Percentiles rank a stretch among this genome's conserved stretches.
phyloP scores from a whole-genome alignment of 2,329 filamentous ascomycete species.

The Penicillium sp. region DNA sequence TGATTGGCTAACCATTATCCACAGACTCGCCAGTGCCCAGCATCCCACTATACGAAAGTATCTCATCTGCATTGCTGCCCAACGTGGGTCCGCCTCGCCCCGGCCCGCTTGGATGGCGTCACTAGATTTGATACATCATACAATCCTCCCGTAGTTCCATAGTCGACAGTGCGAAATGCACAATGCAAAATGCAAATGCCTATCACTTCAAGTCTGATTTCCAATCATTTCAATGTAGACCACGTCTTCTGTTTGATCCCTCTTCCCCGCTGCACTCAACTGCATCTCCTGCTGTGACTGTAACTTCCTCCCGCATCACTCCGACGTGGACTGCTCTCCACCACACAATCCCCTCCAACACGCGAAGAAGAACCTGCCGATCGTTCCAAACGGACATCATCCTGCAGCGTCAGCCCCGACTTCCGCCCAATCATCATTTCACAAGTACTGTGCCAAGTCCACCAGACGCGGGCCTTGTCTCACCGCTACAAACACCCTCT shows the following conservation, averaged over 20 bases:
- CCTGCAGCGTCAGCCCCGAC: conserved; percentile 26
- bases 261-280: neutral
- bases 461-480: conserved; percentile 21
- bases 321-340: conserved; percentile 24
- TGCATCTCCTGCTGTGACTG: neutral
- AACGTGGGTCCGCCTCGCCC: conserved; percentile 33
- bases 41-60: no score
- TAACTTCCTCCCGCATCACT: conserved; percentile 6
- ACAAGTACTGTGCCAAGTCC: conserved; percentile 21
- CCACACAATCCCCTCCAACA: conserved; percentile 17
- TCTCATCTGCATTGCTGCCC: conserved; percentile 37
- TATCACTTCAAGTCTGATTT: neutral
- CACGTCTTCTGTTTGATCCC: neutral
- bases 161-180: neutral
- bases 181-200: neutral
- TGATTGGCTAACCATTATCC: conserved; percentile 20
- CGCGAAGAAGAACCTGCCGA: conserved; percentile 21
- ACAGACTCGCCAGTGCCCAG: no score
- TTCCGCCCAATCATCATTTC: conserved; percentile 23
- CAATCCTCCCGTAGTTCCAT: no score
- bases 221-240: neutral
- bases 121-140: no score
- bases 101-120: conserved; percentile 21
- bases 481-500: conserved; percentile 25
- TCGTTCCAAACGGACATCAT: conserved; percentile 28